These are phyloP conservation scores for Symbiotaphrina buchneri DNA, from an alignment of 495 filamentous ascomycete genomes.

Conservation along the genomic window DNA sequence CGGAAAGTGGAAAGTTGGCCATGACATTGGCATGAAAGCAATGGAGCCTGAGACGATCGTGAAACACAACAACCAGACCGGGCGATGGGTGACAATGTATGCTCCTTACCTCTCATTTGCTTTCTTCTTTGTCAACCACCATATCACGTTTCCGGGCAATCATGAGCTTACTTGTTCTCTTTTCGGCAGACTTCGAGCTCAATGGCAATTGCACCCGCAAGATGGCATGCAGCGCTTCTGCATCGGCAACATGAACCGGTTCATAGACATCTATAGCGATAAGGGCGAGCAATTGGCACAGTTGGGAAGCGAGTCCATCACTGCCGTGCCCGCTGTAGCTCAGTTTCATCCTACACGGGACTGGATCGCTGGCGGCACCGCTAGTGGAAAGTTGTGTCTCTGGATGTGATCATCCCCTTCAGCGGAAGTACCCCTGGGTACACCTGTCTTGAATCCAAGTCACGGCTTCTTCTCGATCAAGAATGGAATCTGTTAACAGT, in stretches of 20 bases:
- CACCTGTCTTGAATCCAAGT: too few relatives aligned
- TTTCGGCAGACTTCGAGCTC: conserved; percentile 42
- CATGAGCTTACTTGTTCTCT: not conserved
- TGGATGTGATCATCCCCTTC: too few relatives aligned
- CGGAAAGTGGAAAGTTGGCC: conserved; percentile 35
- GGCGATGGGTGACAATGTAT: conserved; percentile 54
- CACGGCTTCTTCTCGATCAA: too few relatives aligned
- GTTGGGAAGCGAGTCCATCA: conserved; percentile 70
- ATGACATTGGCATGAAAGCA: conserved; percentile 29
- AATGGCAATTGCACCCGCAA: conserved; percentile 67
- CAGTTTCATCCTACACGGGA: conserved; percentile 72
- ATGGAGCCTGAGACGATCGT: conserved; percentile 50
- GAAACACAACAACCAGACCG: conserved; percentile 89
- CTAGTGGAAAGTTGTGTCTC: conserved; percentile 76
- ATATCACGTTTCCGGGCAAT: not conserved
- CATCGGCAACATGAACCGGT: conserved; percentile 95
- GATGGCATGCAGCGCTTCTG: conserved; percentile 67
- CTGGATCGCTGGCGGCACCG: conserved; percentile 85
- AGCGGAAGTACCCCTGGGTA: too few relatives aligned
- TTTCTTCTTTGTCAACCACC: not conserved
- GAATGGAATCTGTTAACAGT: too few relatives aligned
- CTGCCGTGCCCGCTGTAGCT: conserved; percentile 80
- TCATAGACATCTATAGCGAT: conserved; percentile 69
- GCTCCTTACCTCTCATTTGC: conserved; percentile 6
- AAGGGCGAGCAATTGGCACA: conserved; percentile 79